Conservation (phyloP, 306 rosid species). For the Malus asiatica region DNA sequence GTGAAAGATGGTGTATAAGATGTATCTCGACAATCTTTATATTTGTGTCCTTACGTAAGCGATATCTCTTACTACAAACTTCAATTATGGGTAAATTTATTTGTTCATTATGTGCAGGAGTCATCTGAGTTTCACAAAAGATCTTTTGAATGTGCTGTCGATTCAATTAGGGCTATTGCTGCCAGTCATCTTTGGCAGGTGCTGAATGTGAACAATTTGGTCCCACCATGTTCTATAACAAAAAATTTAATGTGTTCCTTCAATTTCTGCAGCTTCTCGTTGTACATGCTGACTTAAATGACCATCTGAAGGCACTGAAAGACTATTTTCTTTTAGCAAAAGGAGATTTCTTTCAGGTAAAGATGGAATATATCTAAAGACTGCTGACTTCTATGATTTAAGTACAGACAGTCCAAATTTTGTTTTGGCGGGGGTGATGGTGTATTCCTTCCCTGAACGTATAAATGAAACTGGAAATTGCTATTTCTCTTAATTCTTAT, state of each 20-base stretch:
- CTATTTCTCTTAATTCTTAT: neutral
- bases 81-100: slow-evolving; percentile 2
- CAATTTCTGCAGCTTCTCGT: slow-evolving; percentile 80
- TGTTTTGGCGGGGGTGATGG: neutral
- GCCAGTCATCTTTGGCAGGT: slow-evolving; percentile 99
- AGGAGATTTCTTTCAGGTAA: slow-evolving; percentile 99
- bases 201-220: slow-evolving; percentile 20
- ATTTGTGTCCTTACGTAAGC: neutral
- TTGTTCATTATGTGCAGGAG: slow-evolving; percentile 47
- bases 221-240: slow-evolving; percentile 14
- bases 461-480: neutral
- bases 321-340: slow-evolving; percentile 94
- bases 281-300: slow-evolving; percentile 91
- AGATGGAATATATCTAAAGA: slow-evolving; percentile 15
- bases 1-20: slow-evolving; percentile 3
- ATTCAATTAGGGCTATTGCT: slow-evolving; percentile 80
- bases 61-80: neutral
- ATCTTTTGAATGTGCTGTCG: slow-evolving; percentile 84
- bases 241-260: slow-evolving; percentile 14
- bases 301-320: slow-evolving; percentile 87
- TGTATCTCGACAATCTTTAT: neutral
- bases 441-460: neutral
- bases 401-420: neutral
- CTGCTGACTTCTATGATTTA: slow-evolving; percentile 1
- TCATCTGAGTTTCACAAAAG: slow-evolving; percentile 89